A percentile compares a stretch with the other conserved stretches of the same genome.
phyloP scores from a whole-genome alignment of 805 yeast genomes.

The Hanseniaspora nectarophila region DNA sequence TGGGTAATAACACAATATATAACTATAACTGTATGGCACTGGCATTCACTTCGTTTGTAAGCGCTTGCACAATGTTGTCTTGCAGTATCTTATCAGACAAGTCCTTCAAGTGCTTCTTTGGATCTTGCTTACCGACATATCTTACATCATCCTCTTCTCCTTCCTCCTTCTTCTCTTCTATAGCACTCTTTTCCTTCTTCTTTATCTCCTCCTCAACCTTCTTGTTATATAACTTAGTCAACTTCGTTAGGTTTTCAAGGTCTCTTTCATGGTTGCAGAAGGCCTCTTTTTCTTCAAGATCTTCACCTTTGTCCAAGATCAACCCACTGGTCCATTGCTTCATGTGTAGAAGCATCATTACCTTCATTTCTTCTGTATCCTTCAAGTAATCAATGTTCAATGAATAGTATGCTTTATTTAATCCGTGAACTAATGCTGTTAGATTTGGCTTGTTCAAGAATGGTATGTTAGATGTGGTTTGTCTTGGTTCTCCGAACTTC shows the following conservation, averaged over 20 bases:
- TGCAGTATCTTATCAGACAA: slow-evolving; percentile 79
- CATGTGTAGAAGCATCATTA: slow-evolving; percentile 88
- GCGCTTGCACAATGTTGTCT: slow-evolving; percentile 74
- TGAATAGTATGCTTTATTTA: slow-evolving; percentile 93
- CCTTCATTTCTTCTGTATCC: slow-evolving; percentile 81
- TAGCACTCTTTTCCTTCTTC: slow-evolving; percentile 73
- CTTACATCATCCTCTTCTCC: slow-evolving; percentile 88
- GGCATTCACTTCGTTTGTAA: slow-evolving; percentile 81
- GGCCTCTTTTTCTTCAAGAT: slow-evolving; percentile 67
- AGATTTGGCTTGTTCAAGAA: slow-evolving; percentile 90
- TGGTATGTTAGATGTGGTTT: slow-evolving; percentile 91
- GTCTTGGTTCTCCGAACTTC: slow-evolving; percentile 97
- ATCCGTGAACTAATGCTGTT: slow-evolving; percentile 92
- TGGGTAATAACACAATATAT: background rate
- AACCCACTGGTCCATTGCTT: slow-evolving; percentile 93
- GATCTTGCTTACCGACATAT: slow-evolving; percentile 97
- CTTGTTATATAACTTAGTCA: slow-evolving; percentile 81
- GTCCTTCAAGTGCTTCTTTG: slow-evolving; percentile 89
- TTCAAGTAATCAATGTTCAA: slow-evolving; percentile 88
- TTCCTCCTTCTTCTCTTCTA: slow-evolving; percentile 71
- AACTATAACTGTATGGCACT: slow-evolving; percentile 48
- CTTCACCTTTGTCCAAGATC: slow-evolving; percentile 38
- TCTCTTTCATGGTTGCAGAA: slow-evolving; percentile 34
- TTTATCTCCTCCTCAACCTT: slow-evolving; percentile 77
- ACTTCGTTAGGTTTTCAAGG: slow-evolving; percentile 54